Conservation (phyloP, 352 stramenopile species). For the Phytophthora kernoviae region DNA sequence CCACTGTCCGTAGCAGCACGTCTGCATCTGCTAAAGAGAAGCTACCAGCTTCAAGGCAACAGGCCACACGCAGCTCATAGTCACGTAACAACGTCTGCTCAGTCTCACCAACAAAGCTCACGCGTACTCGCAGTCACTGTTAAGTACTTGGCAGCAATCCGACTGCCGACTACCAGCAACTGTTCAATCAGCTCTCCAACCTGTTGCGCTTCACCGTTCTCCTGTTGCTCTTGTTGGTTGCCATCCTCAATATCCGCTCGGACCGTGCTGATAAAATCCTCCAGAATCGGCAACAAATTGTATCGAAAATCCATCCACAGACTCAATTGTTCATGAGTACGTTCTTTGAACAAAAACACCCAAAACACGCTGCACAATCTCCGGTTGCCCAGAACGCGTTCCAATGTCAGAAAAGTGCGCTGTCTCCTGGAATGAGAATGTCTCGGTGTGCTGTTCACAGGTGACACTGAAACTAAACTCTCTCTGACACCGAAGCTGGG, state of each 20-base stretch:
- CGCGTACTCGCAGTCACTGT: conserved; percentile 49
- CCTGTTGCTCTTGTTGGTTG: conserved; percentile 24
- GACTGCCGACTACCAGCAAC: conserved; percentile 54
- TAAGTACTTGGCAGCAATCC: conserved; percentile 72
- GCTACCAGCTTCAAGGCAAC: conserved; percentile 63
- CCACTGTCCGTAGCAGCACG: conserved; percentile 55
- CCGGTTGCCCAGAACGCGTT: conserved; percentile 75
- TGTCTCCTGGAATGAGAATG: conserved; percentile 20
- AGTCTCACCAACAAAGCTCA: conserved; percentile 75
- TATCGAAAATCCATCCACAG: conserved; percentile 86
- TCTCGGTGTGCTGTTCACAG: conserved; percentile 24
- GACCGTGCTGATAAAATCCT: conserved; percentile 53
- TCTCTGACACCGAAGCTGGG: conserved; percentile 1
- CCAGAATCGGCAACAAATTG: conserved; percentile 66
- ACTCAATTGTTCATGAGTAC: conserved; percentile 79
- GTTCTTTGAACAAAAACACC: conserved; percentile 88
- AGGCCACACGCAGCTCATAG: conserved; percentile 62
- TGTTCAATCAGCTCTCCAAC: conserved; percentile 75
- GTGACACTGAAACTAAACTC: conserved; percentile 15
- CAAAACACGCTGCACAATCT: conserved; percentile 87
- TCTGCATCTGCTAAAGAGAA: conserved; percentile 75
- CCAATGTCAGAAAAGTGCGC: conserved; percentile 66
- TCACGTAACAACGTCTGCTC: conserved; percentile 62
- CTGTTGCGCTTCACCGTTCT: conserved; percentile 29
- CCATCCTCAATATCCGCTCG: conserved; percentile 41